A percentile compares a stretch with the other conserved stretches of the same genome.
Conservation (phyloP, 345 rosid genomes). For the Euphorbia lathyris region DNA sequence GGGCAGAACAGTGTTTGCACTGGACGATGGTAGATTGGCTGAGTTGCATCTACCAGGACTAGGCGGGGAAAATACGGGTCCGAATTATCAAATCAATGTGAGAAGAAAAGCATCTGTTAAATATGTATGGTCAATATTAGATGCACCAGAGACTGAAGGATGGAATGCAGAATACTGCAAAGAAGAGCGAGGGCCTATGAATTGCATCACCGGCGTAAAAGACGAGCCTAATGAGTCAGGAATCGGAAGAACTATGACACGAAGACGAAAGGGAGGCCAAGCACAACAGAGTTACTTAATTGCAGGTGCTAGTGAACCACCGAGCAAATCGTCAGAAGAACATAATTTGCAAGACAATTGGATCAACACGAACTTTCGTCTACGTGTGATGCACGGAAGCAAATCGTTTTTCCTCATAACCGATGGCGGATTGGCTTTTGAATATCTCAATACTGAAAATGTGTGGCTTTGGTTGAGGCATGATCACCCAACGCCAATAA, state of each 20-base stretch:
- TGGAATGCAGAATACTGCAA: slow-evolving; percentile 76
- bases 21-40: slow-evolving; percentile 67
- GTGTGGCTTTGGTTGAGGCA: slow-evolving; percentile 69
- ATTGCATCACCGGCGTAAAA: slow-evolving; percentile 53
- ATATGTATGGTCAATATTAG: slow-evolving; percentile 52
- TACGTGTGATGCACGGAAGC: slow-evolving; percentile 54
- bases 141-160: slow-evolving; percentile 68
- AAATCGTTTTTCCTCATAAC: slow-evolving; percentile 57
- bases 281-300: slow-evolving; percentile 41
- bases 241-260: slow-evolving; percentile 34
- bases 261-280: slow-evolving; percentile 46
- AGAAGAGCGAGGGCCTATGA: slow-evolving; percentile 59
- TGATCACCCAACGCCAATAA: slow-evolving; percentile 56
- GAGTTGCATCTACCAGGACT: slow-evolving; percentile 59
- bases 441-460: slow-evolving; percentile 54
- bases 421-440: slow-evolving; percentile 50
- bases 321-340: slow-evolving; percentile 23
- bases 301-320: slow-evolving; percentile 18
- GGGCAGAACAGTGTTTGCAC: slow-evolving; percentile 54
- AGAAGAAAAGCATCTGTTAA: slow-evolving; percentile 39
- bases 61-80: slow-evolving; percentile 57
- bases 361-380: slow-evolving; percentile 41
- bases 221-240: slow-evolving; percentile 48
- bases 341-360: slow-evolving; percentile 35
- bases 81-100: slow-evolving; percentile 33